These are phyloP conservation scores for Phytophthora quininea DNA, from an alignment of 352 stramenopile genomes.

Conservation along the genomic window DNA sequence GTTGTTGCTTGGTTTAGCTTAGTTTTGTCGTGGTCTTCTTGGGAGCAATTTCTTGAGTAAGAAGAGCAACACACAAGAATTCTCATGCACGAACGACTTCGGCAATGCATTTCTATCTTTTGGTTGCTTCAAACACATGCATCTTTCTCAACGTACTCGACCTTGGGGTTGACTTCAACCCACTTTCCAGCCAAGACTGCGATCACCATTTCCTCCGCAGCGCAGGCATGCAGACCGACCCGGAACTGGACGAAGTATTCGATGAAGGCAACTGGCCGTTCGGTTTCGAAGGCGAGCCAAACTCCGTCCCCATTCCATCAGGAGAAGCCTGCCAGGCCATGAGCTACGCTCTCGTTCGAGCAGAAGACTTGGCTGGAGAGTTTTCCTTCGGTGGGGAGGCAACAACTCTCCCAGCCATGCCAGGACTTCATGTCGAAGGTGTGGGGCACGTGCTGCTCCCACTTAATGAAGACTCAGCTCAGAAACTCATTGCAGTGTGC, in stretches of 20 bases:
- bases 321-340: not conserved
- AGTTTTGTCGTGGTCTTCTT: too few relatives aligned
- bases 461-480: not conserved
- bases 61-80: too few relatives aligned
- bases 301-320: not conserved
- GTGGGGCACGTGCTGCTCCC: slow-evolving; percentile 13
- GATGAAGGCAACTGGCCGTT: not conserved
- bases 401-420: not conserved
- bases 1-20: too few relatives aligned
- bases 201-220: not conserved
- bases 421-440: not conserved
- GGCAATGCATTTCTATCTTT: too few relatives aligned
- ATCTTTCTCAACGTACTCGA: too few relatives aligned
- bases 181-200: too few relatives aligned
- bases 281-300: not conserved
- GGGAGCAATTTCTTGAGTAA: too few relatives aligned
- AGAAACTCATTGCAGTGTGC: slow-evolving; percentile 6
- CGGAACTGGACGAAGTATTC: not conserved
- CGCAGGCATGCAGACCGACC: not conserved
- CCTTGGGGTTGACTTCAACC: too few relatives aligned
- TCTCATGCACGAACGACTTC: too few relatives aligned
- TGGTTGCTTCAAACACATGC: too few relatives aligned
- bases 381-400: not conserved
- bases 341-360: not conserved
- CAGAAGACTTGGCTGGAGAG: not conserved